Conservation (phyloP, 2,329 filamentous ascomycete species). For the Capronia epimyces region DNA sequence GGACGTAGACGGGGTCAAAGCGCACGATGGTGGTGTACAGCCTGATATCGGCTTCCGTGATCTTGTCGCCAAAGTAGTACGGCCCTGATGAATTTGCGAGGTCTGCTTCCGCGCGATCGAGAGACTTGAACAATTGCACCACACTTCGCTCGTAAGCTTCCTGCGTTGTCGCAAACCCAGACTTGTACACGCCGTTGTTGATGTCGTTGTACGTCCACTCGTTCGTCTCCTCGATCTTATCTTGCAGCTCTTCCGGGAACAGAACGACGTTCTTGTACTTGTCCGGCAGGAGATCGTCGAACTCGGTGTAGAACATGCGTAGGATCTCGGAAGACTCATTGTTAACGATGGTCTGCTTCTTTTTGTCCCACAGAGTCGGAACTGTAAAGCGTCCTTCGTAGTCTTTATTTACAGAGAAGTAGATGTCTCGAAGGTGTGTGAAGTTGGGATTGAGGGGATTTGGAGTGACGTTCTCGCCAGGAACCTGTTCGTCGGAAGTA, state of each 20-base stretch:
- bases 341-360: slow-evolving; percentile 69
- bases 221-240: slow-evolving; percentile 69
- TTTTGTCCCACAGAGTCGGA: slow-evolving; percentile 70
- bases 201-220: slow-evolving; percentile 69
- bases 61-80: slow-evolving; percentile 66
- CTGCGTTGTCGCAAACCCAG: slow-evolving; percentile 79
- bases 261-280: slow-evolving; percentile 56
- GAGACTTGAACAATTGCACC: slow-evolving; percentile 63
- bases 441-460: slow-evolving; percentile 61
- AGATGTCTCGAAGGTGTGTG: slow-evolving; percentile 70
- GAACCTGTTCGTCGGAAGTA: slow-evolving; percentile 55
- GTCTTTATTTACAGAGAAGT: slow-evolving; percentile 66
- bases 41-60: slow-evolving; percentile 79
- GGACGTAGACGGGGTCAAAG: slow-evolving; percentile 74
- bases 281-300: slow-evolving; percentile 63
- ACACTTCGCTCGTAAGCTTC: slow-evolving; percentile 76
- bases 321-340: slow-evolving; percentile 90
- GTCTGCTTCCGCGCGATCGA: slow-evolving; percentile 71
- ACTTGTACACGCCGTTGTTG: slow-evolving; percentile 50
- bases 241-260: slow-evolving; percentile 60
- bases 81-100: slow-evolving; percentile 51
- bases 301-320: slow-evolving; percentile 78
- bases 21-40: slow-evolving; percentile 68
- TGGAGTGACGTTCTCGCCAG: slow-evolving; percentile 50
- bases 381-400: slow-evolving; percentile 82